phyloP scores from a whole-genome alignment of 495 filamentous ascomycete genomes.

The Xylaria curta region DNA sequence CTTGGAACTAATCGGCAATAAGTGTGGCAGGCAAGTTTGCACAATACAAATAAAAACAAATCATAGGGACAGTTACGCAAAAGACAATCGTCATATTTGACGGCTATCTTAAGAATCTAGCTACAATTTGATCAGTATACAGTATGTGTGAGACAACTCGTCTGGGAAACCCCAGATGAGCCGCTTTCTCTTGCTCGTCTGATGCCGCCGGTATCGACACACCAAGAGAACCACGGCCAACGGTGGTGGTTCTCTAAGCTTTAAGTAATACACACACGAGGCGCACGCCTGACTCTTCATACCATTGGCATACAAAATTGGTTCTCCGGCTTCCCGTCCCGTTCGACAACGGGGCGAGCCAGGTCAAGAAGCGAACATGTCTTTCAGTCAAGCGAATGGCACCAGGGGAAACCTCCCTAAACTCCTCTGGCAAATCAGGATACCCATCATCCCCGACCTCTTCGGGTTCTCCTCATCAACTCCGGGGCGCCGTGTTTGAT shows the following conservation, averaged over 20 bases:
- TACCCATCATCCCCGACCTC: conserved; percentile 11
- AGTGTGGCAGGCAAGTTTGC: neutral
- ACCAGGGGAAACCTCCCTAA: conserved; percentile 17
- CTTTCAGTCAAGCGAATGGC: conserved; percentile 40
- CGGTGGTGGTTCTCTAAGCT: neutral
- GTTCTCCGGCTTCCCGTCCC: conserved; percentile 30
- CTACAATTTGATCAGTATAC: conserved; percentile 26
- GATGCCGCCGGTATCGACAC: neutral
- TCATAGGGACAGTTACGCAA: neutral
- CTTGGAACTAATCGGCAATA: neutral
- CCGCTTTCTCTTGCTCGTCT: neutral
- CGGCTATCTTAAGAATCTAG: conserved; percentile 21
- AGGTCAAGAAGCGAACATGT: conserved; percentile 42
- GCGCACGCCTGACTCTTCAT: conserved; percentile 31
- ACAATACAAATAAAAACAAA: neutral
- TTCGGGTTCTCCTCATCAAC: conserved; percentile 30
- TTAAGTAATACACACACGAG: conserved; percentile 21
- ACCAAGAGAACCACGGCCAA: neutral
- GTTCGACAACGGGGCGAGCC: conserved; percentile 26
- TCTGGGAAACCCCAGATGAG: conserved; percentile 3
- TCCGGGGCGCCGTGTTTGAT: conserved; percentile 41
- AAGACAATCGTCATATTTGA: conserved; percentile 5
- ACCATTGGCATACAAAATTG: conserved; percentile 31
- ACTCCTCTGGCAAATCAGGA: conserved; percentile 23
- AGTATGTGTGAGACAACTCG: neutral